Evolutionary conservation across 192 early-diverging fungal genomes (phyloP).

Genomic region (Mortierella claussenii): DNA sequence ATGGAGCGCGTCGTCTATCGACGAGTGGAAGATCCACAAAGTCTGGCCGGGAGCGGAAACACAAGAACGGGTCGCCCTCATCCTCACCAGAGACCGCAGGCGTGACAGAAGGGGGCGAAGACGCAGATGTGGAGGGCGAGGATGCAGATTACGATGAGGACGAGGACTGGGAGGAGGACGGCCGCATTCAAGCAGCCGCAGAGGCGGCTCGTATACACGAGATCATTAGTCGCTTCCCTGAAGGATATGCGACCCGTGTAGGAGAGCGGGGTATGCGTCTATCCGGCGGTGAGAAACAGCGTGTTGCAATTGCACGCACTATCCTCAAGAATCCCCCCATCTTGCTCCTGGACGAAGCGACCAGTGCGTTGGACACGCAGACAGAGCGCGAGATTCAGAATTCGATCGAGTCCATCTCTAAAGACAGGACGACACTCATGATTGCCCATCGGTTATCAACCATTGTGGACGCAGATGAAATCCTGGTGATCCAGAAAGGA

Average conservation of each 20-base stretch:
- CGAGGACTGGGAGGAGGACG: slow-evolving; percentile 48
- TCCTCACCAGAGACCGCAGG: slow-evolving; percentile 10
- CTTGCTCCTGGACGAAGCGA: slow-evolving; percentile 72
- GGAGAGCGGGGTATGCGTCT: slow-evolving; percentile 82
- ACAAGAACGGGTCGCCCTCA: slow-evolving; percentile 1
- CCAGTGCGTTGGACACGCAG: slow-evolving; percentile 69
- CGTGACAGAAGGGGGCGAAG: slow-evolving; percentile 70
- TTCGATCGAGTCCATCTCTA: slow-evolving; percentile 78
- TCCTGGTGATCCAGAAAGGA: slow-evolving; percentile 85
- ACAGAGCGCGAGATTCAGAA: slow-evolving; percentile 78
- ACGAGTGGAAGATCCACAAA: slow-evolving; percentile 19
- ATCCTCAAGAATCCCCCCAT: slow-evolving; percentile 75
- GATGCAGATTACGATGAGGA: slow-evolving; percentile 34
- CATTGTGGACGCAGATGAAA: slow-evolving; percentile 83
- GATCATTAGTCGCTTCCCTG: slow-evolving; percentile 75
- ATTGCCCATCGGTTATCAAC: slow-evolving; percentile 91
- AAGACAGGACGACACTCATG: slow-evolving; percentile 82
- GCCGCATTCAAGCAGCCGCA: slow-evolving; percentile 71
- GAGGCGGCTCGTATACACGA: slow-evolving; percentile 87
- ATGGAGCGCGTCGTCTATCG: not conserved
- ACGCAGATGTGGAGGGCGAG: slow-evolving; percentile 59
- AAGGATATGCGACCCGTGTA: slow-evolving; percentile 80
- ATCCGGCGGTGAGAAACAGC: slow-evolving; percentile 90
- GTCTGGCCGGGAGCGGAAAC: slow-evolving; percentile 2
- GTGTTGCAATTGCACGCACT: slow-evolving; percentile 90